Base-by-base conservation (phyloP, 345 rosid species). In the Moringa oleifera region DNA sequence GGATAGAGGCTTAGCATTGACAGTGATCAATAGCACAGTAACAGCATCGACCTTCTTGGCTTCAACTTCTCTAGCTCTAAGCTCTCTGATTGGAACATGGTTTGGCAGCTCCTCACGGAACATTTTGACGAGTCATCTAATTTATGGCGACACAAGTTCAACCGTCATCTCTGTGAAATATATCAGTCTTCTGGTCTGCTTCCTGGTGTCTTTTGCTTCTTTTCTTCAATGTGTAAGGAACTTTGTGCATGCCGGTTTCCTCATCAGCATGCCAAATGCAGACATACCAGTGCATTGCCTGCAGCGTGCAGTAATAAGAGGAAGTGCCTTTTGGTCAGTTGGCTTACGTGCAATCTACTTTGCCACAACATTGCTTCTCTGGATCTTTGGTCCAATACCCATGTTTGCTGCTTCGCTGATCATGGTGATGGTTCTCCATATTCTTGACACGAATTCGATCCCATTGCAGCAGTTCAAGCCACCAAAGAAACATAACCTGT, bases 31-130 rank as follows among this genome's bases (percentile, higher is more conserved):
- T 31, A 45, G 68, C 65, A 49, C 71, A 24, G 53, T 66, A 24
- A 61, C 72, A 24, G 77, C 72, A 23, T 21, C 75, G 11, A 72
- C 73, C 17, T 79, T 70, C 68, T 51, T 72, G 25, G 75, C 79
- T 21, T 62, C 75, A 20, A 64, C 59, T 41, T 75, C 73, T 20
- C 51, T 66, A 23, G 23, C 73, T 49, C 58, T 72, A 53, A 66
- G 75, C 68, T 79, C 80, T 25, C 71, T 69, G 2, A 70, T 79
- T 21, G 80, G 75, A 1, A 53, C 80, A 24, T 69, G 68, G 73
- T 23, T 72, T 11, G 67, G 63, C 0, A 62, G 53, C 47, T 41
- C 79, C 33, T 36, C 68, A 2, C 56, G 45, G 3, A 59, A 23
- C 18, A 49, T 66, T 45, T 51, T 75, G 68, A 51, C 24, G 51